Percentiles rank a stretch among this genome's conserved stretches.
These are phyloP conservation scores for Hypomontagnella monticulosa DNA, from an alignment of 495 filamentous ascomycete species.

Conservation along the genomic window DNA sequence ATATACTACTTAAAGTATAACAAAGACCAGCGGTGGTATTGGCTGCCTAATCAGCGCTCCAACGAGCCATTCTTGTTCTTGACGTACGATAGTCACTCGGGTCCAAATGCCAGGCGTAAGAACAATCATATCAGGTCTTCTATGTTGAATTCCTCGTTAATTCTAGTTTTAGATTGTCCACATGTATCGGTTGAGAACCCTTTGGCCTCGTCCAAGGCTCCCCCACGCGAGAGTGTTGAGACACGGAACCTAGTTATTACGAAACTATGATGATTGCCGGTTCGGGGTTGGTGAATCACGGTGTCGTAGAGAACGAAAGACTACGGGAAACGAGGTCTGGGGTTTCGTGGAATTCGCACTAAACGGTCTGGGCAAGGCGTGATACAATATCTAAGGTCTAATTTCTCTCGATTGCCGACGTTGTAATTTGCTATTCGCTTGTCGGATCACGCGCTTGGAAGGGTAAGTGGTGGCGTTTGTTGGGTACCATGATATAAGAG, in stretches of 20 bases:
- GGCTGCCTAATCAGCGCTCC: slow-evolving; percentile 15
- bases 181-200: slow-evolving; percentile 17
- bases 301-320: no score
- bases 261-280: not conserved
- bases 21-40: slow-evolving; percentile 15
- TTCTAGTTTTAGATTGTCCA: slow-evolving; percentile 8
- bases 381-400: no score
- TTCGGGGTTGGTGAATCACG: no score
- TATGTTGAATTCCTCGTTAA: not conserved
- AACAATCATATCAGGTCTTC: not conserved
- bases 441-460: no score
- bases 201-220: not conserved
- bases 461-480: no score
- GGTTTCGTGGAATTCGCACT: no score
- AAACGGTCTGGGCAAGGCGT: no score
- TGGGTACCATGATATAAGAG: no score
- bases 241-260: slow-evolving; percentile 20
- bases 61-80: slow-evolving; percentile 14
- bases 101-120: slow-evolving; percentile 22
- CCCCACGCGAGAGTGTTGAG: slow-evolving; percentile 13
- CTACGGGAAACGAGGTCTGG: no score
- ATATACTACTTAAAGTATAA: slow-evolving; percentile 22
- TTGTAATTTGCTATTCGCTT: no score
- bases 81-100: slow-evolving; percentile 18
- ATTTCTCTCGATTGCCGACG: no score